Percentiles rank a stretch among this genome's conserved stretches.
Evolutionary conservation across 2,329 filamentous ascomycete species (phyloP).

Genomic region (Colletotrichum camelliae): DNA sequence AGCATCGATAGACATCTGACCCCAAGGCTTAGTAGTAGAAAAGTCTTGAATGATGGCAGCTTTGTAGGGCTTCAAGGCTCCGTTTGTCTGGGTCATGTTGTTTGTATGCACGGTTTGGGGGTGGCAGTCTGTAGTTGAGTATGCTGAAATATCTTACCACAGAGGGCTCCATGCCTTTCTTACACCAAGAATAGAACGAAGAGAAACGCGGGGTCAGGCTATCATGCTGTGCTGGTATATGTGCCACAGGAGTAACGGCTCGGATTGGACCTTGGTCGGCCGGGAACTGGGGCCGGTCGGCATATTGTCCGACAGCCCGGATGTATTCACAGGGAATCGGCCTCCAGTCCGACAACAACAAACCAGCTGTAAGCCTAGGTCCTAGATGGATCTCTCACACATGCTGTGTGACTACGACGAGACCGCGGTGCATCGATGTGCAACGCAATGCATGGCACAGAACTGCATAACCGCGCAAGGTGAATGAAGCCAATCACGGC

Average conservation of each 20-base stretch:
- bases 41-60: neutral
- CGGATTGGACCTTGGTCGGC: neutral
- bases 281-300: neutral
- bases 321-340: neutral
- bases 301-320: neutral
- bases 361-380: fast-evolving
- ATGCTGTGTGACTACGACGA: neutral
- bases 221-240: neutral
- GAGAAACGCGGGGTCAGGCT: neutral
- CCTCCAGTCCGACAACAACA: neutral
- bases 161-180: neutral
- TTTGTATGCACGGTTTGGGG: neutral
- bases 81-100: neutral
- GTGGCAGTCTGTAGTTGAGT: neutral
- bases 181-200: neutral
- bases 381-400: neutral
- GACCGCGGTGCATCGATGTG: neutral
- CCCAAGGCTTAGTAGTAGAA: neutral
- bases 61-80: neutral
- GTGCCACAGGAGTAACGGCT: neutral
- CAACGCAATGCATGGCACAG: neutral
- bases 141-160: neutral
- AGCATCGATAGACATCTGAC: neutral
- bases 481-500: neutral
- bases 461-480: neutral